Percentiles rank a stretch among this genome's conserved stretches.
Conservation (phyloP, 129 eudicot genomes). For the Pittosporum tobira region DNA sequence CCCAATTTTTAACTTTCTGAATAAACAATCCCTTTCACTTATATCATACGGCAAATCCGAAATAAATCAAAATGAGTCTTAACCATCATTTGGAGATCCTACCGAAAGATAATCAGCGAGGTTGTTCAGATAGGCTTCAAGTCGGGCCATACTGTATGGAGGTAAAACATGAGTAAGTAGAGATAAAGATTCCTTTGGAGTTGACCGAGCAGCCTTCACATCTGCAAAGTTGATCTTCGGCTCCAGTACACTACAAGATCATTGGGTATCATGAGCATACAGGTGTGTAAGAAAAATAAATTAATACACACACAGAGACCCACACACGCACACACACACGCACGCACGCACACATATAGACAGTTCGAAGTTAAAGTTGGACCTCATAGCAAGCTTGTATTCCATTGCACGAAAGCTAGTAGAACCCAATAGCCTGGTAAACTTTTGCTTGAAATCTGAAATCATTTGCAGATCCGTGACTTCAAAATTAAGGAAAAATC, state of each 20-base stretch:
- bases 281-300: not conserved
- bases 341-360: too few relatives aligned
- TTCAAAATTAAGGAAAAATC: not conserved
- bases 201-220: conserved; percentile 31
- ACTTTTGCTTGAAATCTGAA: conserved; percentile 61
- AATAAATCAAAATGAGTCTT: not conserved
- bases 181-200: conserved; percentile 31
- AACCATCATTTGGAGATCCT: conserved; percentile 13
- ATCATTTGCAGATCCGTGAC: conserved; percentile 5
- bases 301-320: not conserved
- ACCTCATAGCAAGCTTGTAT: conserved; percentile 98
- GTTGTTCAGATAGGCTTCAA: conserved; percentile 62
- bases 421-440: conserved; percentile 36
- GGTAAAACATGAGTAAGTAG: conserved; percentile 32
- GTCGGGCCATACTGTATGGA: conserved; percentile 44
- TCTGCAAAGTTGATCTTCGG: conserved; percentile 76
- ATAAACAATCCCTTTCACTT: not conserved
- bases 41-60: not conserved
- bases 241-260: conserved; percentile 63
- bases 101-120: conserved; percentile 59
- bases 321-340: too few relatives aligned
- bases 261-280: conserved; percentile 18
- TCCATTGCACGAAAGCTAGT: conserved; percentile 64
- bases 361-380: conserved; percentile 10
- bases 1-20: too few relatives aligned